Conservation (phyloP, 179 eudicot genomes). For the Dionaea muscipula region DNA sequence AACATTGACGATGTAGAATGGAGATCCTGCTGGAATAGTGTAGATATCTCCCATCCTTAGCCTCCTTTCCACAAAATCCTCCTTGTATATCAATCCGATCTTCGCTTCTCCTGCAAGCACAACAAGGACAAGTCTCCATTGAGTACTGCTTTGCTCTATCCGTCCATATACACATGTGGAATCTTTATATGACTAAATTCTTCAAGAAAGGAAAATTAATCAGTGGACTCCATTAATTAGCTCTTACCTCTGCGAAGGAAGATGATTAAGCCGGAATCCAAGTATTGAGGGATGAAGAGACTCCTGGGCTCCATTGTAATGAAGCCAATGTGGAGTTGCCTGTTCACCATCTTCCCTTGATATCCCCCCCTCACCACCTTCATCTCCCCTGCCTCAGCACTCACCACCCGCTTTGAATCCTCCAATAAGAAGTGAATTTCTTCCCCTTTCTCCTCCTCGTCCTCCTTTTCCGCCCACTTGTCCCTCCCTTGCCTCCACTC, state of each 20-base stretch:
- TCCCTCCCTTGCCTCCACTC: neutral
- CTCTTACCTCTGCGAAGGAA: slow-evolving; percentile 45
- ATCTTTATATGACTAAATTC: too few relatives aligned
- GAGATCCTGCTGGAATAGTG: slow-evolving; percentile 59
- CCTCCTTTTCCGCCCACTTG: slow-evolving; percentile 3
- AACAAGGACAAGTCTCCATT: neutral
- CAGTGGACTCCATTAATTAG: slow-evolving; percentile 7
- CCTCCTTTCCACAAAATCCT: slow-evolving; percentile 38
- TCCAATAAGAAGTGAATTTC: slow-evolving; percentile 25
- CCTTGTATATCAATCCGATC: slow-evolving; percentile 52
- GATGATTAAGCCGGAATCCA: slow-evolving; percentile 53
- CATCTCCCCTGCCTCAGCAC: slow-evolving; percentile 67
- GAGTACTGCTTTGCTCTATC: neutral
- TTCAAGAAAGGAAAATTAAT: too few relatives aligned
- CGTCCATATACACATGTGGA: too few relatives aligned
- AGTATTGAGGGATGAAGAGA: slow-evolving; percentile 68
- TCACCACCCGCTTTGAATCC: slow-evolving; percentile 34
- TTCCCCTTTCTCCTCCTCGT: slow-evolving; percentile 7
- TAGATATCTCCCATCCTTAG: slow-evolving; percentile 65
- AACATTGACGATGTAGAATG: slow-evolving; percentile 58
- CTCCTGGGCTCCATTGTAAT: slow-evolving; percentile 67
- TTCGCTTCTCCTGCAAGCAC: slow-evolving; percentile 56
- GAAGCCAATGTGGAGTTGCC: slow-evolving; percentile 55
- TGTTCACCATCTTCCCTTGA: slow-evolving; percentile 17
- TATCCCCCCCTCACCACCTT: slow-evolving; percentile 35